phyloP scores from a whole-genome alignment of 1,139 yeast species.

The Geotrichum fermentans region DNA sequence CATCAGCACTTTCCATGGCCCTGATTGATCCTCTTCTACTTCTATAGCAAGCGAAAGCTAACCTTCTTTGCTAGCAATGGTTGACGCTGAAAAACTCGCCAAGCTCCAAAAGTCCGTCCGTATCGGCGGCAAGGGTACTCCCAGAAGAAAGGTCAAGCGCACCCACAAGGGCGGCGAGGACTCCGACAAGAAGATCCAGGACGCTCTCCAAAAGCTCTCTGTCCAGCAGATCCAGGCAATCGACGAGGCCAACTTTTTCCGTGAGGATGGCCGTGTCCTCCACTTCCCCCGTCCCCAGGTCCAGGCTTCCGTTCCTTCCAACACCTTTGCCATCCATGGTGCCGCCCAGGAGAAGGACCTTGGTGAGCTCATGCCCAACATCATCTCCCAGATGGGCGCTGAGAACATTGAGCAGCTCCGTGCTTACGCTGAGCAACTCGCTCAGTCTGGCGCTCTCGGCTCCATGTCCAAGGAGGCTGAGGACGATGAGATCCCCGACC shows the following conservation, averaged over 20 bases:
- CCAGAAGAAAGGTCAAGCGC: slow-evolving; percentile 75
- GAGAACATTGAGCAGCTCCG: slow-evolving; percentile 89
- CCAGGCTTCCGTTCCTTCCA: slow-evolving; percentile 85
- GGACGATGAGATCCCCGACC: slow-evolving; percentile 75
- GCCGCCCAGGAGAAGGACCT: slow-evolving; percentile 90
- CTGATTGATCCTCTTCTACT: too few relatives aligned
- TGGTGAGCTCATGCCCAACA: slow-evolving; percentile 90
- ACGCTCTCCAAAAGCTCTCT: slow-evolving; percentile 81
- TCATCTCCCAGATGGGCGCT: slow-evolving; percentile 94
- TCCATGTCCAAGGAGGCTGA: slow-evolving; percentile 50
- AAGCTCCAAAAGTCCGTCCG: slow-evolving; percentile 41
- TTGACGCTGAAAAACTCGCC: slow-evolving; percentile 39
- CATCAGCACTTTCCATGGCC: too few relatives aligned
- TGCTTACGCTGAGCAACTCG: slow-evolving; percentile 85
- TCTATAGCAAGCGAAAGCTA: too few relatives aligned
- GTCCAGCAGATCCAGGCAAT: slow-evolving; percentile 85
- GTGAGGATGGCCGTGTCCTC: slow-evolving; percentile 91
- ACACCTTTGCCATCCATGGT: slow-evolving; percentile 94
- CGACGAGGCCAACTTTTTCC: slow-evolving; percentile 97
- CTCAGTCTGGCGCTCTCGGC: slow-evolving; percentile 46
- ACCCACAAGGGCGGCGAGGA: slow-evolving; percentile 59
- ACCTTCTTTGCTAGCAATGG: slow-evolving; percentile 12
- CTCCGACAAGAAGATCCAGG: slow-evolving; percentile 87
- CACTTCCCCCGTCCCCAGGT: slow-evolving; percentile 95
- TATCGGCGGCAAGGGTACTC: slow-evolving; percentile 47